These are phyloP conservation scores for Purpureocillium lavendulum DNA, from an alignment of 2,329 filamentous ascomycete species.

Conservation along the genomic window DNA sequence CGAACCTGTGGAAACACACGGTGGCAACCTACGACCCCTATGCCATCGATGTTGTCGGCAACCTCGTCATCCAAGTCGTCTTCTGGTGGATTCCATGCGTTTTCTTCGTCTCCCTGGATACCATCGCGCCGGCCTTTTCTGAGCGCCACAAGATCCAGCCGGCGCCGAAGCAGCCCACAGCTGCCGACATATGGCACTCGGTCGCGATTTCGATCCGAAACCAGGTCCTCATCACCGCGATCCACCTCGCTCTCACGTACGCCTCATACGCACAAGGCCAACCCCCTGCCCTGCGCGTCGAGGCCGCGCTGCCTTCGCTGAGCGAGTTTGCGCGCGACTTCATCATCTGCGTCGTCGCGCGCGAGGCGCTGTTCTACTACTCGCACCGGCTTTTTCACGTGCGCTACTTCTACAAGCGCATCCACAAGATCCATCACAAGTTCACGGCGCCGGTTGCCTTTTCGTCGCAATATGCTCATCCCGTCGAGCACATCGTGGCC, in stretches of 20 bases:
- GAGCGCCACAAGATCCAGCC: constrained; percentile 46
- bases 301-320: constrained; percentile 24
- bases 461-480: constrained; percentile 48
- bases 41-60: constrained; percentile 31
- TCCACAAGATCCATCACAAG: constrained; percentile 49
- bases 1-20: constrained; percentile 11
- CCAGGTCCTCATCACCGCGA: constrained; percentile 29
- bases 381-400: constrained; percentile 44
- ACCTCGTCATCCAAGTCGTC: constrained; percentile 28
- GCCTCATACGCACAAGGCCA: constrained; percentile 7
- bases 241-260: constrained; percentile 17
- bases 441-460: constrained; percentile 48
- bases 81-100: constrained; percentile 37
- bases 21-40: constrained; percentile 17
- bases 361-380: constrained; percentile 49
- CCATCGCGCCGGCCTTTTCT: constrained; percentile 36
- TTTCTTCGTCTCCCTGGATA: constrained; percentile 34
- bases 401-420: constrained; percentile 35
- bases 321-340: constrained; percentile 31
- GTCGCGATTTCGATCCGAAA: constrained; percentile 36
- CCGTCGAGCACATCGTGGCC: constrained; percentile 45
- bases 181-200: constrained; percentile 34
- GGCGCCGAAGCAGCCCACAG: constrained; percentile 37
- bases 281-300: constrained; percentile 28
- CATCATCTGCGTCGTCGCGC: constrained; percentile 27